Evolutionary conservation across 2,329 filamentous ascomycete species (phyloP).

Genomic region (Capronia epimyces): DNA sequence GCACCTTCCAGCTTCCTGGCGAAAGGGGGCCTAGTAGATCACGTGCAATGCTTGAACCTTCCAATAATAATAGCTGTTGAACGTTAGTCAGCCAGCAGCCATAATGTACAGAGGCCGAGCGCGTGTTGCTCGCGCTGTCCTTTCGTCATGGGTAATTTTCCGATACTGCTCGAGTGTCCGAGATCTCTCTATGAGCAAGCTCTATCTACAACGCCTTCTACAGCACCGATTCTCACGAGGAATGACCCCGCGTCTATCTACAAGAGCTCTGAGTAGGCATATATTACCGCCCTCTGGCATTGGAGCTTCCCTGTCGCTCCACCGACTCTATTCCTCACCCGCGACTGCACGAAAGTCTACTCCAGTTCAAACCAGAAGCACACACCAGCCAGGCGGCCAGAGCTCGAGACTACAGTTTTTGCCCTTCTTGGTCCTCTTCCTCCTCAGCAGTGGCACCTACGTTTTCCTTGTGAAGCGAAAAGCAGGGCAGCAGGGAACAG

Average conservation of each 20-base stretch:
- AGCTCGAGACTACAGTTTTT: slow-evolving; percentile 31
- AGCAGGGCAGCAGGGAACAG: slow-evolving; percentile 16
- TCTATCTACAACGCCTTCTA: background rate
- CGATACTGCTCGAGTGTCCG: background rate
- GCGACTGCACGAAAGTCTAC: slow-evolving; percentile 6
- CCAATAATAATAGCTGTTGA: background rate
- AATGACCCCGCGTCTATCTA: slow-evolving; percentile 9
- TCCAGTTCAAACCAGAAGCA: slow-evolving; percentile 2
- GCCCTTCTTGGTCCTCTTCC: slow-evolving; percentile 42
- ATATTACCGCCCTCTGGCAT: slow-evolving; percentile 2
- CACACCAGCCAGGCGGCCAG: slow-evolving; percentile 21
- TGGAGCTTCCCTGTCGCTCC: background rate
- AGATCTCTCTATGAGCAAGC: background rate
- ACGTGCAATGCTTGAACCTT: too few relatives aligned
- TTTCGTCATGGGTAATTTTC: slow-evolving; percentile 11
- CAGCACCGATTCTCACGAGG: slow-evolving; percentile 5
- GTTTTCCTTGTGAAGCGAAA: slow-evolving; percentile 46
- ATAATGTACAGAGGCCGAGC: background rate
- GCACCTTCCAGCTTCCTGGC: background rate
- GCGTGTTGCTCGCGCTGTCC: slow-evolving; percentile 1
- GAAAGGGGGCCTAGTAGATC: background rate
- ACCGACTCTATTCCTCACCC: slow-evolving; percentile 15
- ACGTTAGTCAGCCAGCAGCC: background rate
- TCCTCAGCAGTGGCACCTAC: slow-evolving; percentile 48
- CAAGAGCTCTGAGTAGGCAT: slow-evolving; percentile 5